phyloP scores from a whole-genome alignment of 1,284 basidiomycete species.

The Athelia psychrophila region DNA sequence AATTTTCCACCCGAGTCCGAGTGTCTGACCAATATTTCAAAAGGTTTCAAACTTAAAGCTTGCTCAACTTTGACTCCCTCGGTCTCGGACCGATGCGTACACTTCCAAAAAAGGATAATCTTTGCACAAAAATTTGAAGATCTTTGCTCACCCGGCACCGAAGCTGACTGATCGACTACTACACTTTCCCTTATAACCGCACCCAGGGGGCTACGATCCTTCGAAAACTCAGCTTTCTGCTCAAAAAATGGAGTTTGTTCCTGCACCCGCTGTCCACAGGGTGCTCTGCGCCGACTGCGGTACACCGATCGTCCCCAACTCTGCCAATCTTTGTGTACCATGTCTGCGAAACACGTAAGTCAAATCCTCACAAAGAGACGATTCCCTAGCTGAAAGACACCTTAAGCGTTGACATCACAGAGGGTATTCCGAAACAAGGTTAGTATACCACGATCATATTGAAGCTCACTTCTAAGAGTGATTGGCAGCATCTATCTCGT shows the following conservation, averaged over 20 bases:
- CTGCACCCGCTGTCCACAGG: constrained; percentile 67
- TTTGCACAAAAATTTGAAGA: no score
- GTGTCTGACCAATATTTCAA: no score
- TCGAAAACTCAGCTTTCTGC: background rate
- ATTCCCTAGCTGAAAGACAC: constrained; percentile 4
- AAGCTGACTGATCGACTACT: no score
- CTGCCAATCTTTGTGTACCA: constrained; percentile 93
- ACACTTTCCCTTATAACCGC: background rate
- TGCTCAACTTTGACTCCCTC: no score
- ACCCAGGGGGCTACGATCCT: background rate
- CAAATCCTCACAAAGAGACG: background rate
- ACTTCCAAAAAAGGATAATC: no score
- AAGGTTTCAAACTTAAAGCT: no score
- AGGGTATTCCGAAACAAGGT: constrained; percentile 97
- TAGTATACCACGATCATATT: constrained; percentile 15
- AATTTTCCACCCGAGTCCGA: no score
- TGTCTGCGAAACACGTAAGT: constrained; percentile 84
- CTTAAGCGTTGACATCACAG: constrained; percentile 90
- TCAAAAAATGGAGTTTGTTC: constrained; percentile 66
- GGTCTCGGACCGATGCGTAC: no score
- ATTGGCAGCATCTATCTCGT: constrained; percentile 78
- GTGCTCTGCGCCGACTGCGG: constrained; percentile 86
- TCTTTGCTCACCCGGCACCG: no score
- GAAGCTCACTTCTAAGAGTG: background rate
- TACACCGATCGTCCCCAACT: constrained; percentile 93